A percentile compares a stretch with the other conserved stretches of the same genome.
Evolutionary conservation across 176 grass and related monocot genomes (phyloP).

Genomic region (Echinochloa phyllopogon): DNA sequence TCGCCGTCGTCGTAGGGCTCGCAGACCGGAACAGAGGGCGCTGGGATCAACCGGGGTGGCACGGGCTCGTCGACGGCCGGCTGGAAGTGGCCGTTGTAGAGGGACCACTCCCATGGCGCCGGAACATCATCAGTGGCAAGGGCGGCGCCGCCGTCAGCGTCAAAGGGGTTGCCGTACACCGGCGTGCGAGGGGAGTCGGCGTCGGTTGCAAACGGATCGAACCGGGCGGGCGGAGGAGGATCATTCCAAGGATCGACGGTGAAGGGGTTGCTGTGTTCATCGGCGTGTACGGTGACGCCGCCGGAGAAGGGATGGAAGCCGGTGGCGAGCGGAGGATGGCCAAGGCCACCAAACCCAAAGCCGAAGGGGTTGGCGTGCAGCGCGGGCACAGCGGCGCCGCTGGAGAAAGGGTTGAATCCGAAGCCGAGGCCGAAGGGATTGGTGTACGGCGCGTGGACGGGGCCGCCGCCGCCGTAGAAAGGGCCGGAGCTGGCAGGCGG

Average conservation of each 20-base stretch:
- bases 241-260: neutral
- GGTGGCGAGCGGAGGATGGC: neutral
- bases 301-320: neutral
- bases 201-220: neutral
- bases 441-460: too few relatives aligned
- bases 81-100: neutral
- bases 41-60: neutral
- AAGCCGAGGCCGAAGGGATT: neutral
- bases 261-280: neutral
- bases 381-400: neutral
- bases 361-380: neutral
- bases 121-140: neutral
- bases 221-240: neutral
- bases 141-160: neutral
- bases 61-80: neutral
- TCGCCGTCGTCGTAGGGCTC: neutral
- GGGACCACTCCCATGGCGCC: neutral
- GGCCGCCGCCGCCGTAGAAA: too few relatives aligned
- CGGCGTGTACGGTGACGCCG: neutral
- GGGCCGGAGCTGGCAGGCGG: neutral
- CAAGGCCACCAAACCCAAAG: neutral
- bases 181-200: neutral
- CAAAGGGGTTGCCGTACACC: neutral
- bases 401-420: neutral
- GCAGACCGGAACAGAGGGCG: neutral